phyloP scores from a whole-genome alignment of 495 filamentous ascomycete species.

The Copromyces sp. region DNA sequence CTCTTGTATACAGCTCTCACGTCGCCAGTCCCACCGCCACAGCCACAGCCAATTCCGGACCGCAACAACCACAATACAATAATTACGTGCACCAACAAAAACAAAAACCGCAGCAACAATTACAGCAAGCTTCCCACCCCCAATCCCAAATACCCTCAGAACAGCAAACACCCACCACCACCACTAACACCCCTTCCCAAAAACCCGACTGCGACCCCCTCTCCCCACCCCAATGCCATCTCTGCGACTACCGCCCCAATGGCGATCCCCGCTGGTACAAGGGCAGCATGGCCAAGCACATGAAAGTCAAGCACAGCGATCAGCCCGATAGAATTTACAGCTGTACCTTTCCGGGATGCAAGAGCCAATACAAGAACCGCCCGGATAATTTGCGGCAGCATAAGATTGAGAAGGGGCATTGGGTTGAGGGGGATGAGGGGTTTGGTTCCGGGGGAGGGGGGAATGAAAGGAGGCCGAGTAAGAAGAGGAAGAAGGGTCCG shows the following conservation, averaged over 20 bases:
- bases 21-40: not conserved
- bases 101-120: not conserved
- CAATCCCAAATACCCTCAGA: not conserved
- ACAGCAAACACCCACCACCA: not conserved
- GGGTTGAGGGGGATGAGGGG: slow-evolving; percentile 26
- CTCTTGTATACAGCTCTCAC: not conserved
- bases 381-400: slow-evolving; percentile 41
- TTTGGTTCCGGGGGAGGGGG: not conserved
- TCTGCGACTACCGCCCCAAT: slow-evolving; percentile 41
- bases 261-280: slow-evolving; percentile 44
- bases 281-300: slow-evolving; percentile 44
- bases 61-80: not conserved
- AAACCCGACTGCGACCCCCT: slow-evolving; percentile 29
- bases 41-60: not conserved
- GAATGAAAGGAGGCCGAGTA: slow-evolving; percentile 25
- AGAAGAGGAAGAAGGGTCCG: slow-evolving; percentile 29
- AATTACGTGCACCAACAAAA: not conserved
- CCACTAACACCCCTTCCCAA: not conserved
- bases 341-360: slow-evolving; percentile 37
- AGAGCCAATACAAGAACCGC: slow-evolving; percentile 40
- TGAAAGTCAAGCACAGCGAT: slow-evolving; percentile 36
- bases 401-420: slow-evolving; percentile 40
- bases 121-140: not conserved
- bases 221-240: slow-evolving; percentile 33
- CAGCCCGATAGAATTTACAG: slow-evolving; percentile 35